phyloP scores from a whole-genome alignment of 371 early-diverging fungal species.

The Batrachochytrium dendrobatidis region DNA sequence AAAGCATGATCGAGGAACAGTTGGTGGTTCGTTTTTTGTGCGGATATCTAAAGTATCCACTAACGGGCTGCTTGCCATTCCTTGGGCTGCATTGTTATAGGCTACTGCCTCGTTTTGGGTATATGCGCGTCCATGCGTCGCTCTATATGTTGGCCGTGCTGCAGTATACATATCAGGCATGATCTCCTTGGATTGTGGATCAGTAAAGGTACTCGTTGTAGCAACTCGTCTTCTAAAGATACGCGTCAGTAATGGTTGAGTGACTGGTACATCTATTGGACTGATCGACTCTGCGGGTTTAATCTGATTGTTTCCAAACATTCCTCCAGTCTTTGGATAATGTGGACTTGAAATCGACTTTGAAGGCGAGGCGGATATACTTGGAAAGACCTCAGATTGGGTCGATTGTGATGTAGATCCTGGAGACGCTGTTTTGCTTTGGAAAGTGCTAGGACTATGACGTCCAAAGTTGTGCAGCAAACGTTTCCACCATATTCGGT shows the following conservation, averaged over 20 bases:
- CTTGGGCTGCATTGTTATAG: too few species aligned
- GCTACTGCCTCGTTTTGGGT: too few species aligned
- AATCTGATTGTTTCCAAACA: neutral
- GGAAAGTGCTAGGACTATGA: neutral
- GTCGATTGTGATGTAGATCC: too few species aligned
- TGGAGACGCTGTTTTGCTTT: too few species aligned
- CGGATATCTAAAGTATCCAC: too few species aligned
- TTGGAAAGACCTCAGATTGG: neutral
- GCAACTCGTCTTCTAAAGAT: neutral
- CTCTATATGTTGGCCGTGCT: too few species aligned
- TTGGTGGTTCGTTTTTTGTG: too few species aligned
- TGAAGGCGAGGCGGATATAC: neutral
- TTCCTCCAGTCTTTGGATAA: neutral
- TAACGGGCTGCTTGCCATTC: too few species aligned
- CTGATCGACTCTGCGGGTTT: neutral
- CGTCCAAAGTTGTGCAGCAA: slow-evolving; percentile 3
- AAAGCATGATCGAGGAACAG: too few species aligned
- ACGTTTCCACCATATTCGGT: slow-evolving; percentile 14
- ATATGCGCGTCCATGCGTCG: slow-evolving; percentile 1
- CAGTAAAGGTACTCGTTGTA: neutral
- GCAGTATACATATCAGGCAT: too few species aligned
- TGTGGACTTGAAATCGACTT: neutral
- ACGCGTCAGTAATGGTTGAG: slow-evolving; percentile 1
- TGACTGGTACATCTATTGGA: neutral
- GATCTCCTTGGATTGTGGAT: too few species aligned